Percentiles rank a stretch among this genome's conserved stretches.
Evolutionary conservation across 192 early-diverging fungal genomes (phyloP).

Genomic region (Umbelopsis sp.): DNA sequence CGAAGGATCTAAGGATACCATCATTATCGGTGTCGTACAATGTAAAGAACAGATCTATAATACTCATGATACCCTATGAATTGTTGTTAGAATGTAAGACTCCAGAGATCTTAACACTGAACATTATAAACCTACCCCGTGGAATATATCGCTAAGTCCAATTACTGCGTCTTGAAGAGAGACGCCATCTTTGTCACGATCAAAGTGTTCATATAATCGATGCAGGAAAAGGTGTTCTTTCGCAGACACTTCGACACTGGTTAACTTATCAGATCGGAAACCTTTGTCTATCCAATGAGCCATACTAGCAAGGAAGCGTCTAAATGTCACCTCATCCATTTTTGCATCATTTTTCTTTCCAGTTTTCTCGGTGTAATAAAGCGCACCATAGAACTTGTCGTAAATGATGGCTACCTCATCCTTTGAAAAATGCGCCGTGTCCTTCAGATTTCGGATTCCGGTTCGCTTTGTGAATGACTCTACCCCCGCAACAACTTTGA

Average conservation of each 20-base stretch:
- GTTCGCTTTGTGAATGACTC: slow-evolving; percentile 84
- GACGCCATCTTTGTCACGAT: slow-evolving; percentile 18
- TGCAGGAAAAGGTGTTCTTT: slow-evolving; percentile 26
- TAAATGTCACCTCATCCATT: slow-evolving; percentile 62
- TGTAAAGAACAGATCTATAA: slow-evolving; percentile 75
- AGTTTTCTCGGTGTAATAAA: slow-evolving; percentile 54
- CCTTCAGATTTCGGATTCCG: slow-evolving; percentile 68
- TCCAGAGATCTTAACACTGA: background rate
- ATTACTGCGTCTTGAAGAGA: slow-evolving; percentile 68
- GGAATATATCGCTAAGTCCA: slow-evolving; percentile 59
- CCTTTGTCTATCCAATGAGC: slow-evolving; percentile 52
- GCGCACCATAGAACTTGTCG: slow-evolving; percentile 77
- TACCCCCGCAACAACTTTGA: slow-evolving; percentile 82
- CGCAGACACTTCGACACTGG: background rate
- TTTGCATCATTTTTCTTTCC: slow-evolving; percentile 29
- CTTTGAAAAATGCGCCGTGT: slow-evolving; percentile 68
- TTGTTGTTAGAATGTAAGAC: background rate
- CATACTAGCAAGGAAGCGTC: slow-evolving; percentile 62
- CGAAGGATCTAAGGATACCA: slow-evolving; percentile 65
- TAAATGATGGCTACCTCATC: slow-evolving; percentile 80
- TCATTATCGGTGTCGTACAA: slow-evolving; percentile 68
- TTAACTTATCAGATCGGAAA: slow-evolving; percentile 10
- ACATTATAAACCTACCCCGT: slow-evolving; percentile 21
- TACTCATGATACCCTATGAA: slow-evolving; percentile 74
- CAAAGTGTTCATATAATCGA: slow-evolving; percentile 33